Evolutionary conservation across 2,329 filamentous ascomycete genomes (phyloP).

Genomic region (Didymella exigua): DNA sequence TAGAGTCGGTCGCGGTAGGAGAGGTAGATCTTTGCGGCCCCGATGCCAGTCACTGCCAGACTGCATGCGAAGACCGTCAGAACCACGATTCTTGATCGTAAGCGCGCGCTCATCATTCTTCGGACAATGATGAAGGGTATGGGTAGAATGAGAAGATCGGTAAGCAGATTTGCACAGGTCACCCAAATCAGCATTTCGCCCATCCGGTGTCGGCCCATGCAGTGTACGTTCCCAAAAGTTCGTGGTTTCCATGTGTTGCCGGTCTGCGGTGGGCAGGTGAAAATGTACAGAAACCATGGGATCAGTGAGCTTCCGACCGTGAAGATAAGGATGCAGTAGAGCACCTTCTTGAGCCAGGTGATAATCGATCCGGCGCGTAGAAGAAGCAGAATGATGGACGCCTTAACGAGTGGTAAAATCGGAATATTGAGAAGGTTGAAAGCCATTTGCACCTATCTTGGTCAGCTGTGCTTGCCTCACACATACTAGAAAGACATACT

Average conservation of each 20-base stretch:
- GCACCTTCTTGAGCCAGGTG: constrained; percentile 44
- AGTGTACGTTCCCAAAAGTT: constrained; percentile 48
- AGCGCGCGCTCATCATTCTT: constrained; percentile 48
- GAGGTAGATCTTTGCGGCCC: constrained; percentile 49
- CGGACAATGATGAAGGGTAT: constrained; percentile 51
- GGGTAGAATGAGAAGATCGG: constrained; percentile 49
- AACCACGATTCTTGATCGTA: constrained; percentile 48
- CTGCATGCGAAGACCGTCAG: constrained; percentile 49
- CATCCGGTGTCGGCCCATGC: constrained; percentile 45
- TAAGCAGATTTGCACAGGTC: constrained; percentile 50
- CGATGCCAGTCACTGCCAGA: constrained; percentile 49
- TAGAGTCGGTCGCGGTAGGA: constrained; percentile 50
- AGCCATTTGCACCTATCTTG: constrained; percentile 39
- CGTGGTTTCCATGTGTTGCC: constrained; percentile 49
- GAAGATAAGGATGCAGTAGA: constrained; percentile 47
- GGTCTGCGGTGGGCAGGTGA: constrained; percentile 47
- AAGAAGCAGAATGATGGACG: constrained; percentile 49
- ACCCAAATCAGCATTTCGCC: constrained; percentile 49
- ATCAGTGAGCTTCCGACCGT: constrained; percentile 45
- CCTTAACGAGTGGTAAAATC: constrained; percentile 50
- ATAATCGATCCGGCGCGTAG: constrained; percentile 49
- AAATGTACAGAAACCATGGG: constrained; percentile 48
- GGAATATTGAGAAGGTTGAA: constrained; percentile 50
- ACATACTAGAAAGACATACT: constrained; percentile 22
- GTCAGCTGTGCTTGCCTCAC: constrained; percentile 11